Percentiles rank a stretch among this genome's conserved stretches.
phyloP scores from a whole-genome alignment of 257 asterid species.

The Ilex aquifolium region DNA sequence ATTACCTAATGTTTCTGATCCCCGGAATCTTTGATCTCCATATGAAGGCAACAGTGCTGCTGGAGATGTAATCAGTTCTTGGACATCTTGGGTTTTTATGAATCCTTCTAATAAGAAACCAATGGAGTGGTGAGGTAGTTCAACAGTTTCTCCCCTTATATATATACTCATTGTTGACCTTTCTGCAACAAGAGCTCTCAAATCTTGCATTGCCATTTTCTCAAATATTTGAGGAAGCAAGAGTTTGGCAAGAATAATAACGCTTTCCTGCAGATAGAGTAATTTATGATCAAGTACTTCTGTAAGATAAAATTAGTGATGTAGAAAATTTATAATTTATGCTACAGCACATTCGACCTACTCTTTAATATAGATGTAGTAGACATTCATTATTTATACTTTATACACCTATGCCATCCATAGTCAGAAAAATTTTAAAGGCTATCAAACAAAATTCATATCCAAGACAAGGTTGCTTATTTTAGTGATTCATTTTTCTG shows the following conservation, averaged over 20 bases:
- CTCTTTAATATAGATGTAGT: not conserved
- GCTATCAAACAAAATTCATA: not conserved
- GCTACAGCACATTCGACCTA: too few relatives aligned
- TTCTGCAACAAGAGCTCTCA: constrained; percentile 68
- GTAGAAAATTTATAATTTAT: too few relatives aligned
- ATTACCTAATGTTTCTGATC: constrained; percentile 58
- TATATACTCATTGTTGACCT: constrained; percentile 60
- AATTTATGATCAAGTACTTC: not conserved
- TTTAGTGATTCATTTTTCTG: not conserved
- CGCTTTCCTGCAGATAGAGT: constrained; percentile 67
- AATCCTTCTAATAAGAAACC: constrained; percentile 90
- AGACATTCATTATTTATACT: not conserved
- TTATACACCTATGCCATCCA: not conserved
- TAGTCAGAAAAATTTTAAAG: not conserved
- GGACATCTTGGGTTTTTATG: constrained; percentile 52
- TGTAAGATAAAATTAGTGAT: not conserved
- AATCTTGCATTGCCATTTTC: constrained; percentile 72
- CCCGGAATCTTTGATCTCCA: constrained; percentile 42
- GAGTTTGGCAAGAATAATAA: constrained; percentile 62
- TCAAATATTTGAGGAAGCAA: constrained; percentile 78
- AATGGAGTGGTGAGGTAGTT: constrained; percentile 63
- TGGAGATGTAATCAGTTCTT: constrained; percentile 63
- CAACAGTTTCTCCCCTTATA: constrained; percentile 76
- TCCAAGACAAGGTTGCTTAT: not conserved
- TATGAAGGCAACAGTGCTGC: constrained; percentile 47